These are phyloP conservation scores for Ustulina deusta DNA, from an alignment of 2,329 filamentous ascomycete species.

Conservation along the genomic window DNA sequence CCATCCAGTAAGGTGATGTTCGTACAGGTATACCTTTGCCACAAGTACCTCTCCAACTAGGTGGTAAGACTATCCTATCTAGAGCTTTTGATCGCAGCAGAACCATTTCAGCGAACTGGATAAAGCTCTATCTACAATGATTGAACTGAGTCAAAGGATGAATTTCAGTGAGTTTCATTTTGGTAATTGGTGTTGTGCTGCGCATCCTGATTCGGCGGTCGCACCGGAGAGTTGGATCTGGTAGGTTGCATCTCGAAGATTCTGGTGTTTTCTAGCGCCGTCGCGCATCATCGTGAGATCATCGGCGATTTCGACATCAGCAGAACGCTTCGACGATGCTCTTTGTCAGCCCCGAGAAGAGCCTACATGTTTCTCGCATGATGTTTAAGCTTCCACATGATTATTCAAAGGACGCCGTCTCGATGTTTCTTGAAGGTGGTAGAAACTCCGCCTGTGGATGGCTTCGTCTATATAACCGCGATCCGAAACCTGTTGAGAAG, in stretches of 20 bases:
- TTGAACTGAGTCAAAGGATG: background rate
- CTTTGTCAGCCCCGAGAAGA: constrained; percentile 14
- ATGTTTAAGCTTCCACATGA: constrained; percentile 35
- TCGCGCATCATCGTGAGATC: constrained; percentile 41
- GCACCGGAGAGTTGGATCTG: background rate
- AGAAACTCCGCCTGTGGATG: constrained; percentile 39
- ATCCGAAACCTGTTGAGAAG: constrained; percentile 32
- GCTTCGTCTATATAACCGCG: constrained; percentile 50
- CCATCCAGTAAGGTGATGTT: too few species aligned
- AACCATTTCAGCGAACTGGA: background rate
- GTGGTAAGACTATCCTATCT: background rate
- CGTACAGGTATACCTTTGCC: background rate
- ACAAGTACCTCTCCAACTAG: background rate
- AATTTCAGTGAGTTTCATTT: background rate
- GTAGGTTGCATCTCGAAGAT: constrained; percentile 47
- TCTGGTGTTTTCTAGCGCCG: constrained; percentile 45
- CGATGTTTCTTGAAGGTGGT: constrained; percentile 47
- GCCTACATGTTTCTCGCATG: constrained; percentile 48
- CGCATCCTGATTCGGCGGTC: background rate
- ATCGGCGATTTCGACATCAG: background rate
- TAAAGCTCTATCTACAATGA: background rate
- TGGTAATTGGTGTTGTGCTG: too few species aligned
- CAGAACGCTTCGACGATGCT: background rate
- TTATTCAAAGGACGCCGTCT: constrained; percentile 34
- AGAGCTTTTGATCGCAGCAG: background rate